Base-by-base conservation (phyloP, 768 basidiomycete species). In the Phallus indusiatus region DNA sequence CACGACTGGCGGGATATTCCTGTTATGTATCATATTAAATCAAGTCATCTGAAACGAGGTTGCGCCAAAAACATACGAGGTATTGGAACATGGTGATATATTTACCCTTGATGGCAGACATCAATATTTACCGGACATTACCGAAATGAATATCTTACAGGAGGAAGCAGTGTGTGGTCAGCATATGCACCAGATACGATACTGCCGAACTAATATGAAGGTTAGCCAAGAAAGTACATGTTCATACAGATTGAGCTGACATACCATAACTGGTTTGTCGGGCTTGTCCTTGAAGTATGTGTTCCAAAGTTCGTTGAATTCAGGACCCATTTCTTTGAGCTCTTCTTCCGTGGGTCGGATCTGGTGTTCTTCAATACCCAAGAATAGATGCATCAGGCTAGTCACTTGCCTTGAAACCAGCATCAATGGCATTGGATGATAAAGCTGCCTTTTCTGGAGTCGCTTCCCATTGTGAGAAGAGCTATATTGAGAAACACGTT, bases 251-350 rank as follows among this genome's bases (percentile, higher is more conserved):
- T 12, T 9, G 21, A 21, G 28, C 18, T 55, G n/a, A 33, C 47
- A 33, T 47, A 68, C 75, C 84, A 86, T 86, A 60, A 86, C 83
- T 2, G 85, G 85, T 75, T 86, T 87, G 75, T 86, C 85, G 56
- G 84, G 85, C 74, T 85, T 86, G 74, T 87, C 82, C 75, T 83
- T 85, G 79, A 88, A 86, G 73, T 88, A 86, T 28, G 42, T 76
- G 67, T 87, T 71, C 81, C 81, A 86, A 52, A 86, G 78, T 62
- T 75, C 73, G 64, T 84, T 83, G 72, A 86, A 86, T 65, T 86
- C 85, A 16, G 83, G 84, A n/a, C 85, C 85, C 84, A 86, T 85
- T 69, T 85, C 83, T 68, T 85, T 86, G 61, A 86, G 72, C 67
- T 87, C 85, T 63, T 76, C 80, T 67, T 80, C 80, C 1, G 82